Base-by-base conservation (phyloP, 345 rosid species). In the Eutrema heterophyllum region DNA sequence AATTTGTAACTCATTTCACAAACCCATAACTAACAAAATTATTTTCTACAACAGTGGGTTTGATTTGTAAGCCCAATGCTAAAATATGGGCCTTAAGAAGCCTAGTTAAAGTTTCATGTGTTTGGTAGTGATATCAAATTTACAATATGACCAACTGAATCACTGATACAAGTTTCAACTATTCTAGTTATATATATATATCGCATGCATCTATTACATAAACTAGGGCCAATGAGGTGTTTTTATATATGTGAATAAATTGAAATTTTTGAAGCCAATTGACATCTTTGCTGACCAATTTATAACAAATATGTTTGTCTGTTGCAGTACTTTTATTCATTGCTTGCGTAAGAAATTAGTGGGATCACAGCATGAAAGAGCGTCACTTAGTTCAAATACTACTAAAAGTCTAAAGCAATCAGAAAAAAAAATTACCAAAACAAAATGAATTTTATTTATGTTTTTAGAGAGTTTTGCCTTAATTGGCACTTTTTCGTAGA, bases 231-330 rank as follows among this genome's bases (percentile, higher is more conserved):
- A 72, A 40, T 4, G 43, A 30, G 4, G 41, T 24, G 52, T 44
- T 32, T 44, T 32, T 32, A 6, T 18, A 33, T 21, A 8, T 43
- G 41, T 73, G 58, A 65, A 73, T 65, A 72, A 21, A 43, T 11
- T 41, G 54, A 12, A 8, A 0, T 9, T 62, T 43, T 33, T n/a
- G 0, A 65, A 57, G 60, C 21, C 32, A 36, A 12, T 51, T 53
- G 64, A 44, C 53, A 61, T 44, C 16, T 61, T 15, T 62, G 70
- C 53, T 45, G 75, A 62, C 70, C 18, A 21, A 10, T 16, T 26
- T 61, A 24, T 69, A 76, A 69, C 79, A 76, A 62, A 62, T 45
- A 76, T 15, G 59, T 46, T 76, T 76, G 79, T 76, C 75, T 48
- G 30, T 69, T 76, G 60, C 75, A 69, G 5, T 55, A 76, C 57